A percentile compares a stretch with the other conserved stretches of the same genome.
These are phyloP conservation scores for Dendrobium huoshanense DNA, from an alignment of 106 monocot species.

Conservation along the genomic window DNA sequence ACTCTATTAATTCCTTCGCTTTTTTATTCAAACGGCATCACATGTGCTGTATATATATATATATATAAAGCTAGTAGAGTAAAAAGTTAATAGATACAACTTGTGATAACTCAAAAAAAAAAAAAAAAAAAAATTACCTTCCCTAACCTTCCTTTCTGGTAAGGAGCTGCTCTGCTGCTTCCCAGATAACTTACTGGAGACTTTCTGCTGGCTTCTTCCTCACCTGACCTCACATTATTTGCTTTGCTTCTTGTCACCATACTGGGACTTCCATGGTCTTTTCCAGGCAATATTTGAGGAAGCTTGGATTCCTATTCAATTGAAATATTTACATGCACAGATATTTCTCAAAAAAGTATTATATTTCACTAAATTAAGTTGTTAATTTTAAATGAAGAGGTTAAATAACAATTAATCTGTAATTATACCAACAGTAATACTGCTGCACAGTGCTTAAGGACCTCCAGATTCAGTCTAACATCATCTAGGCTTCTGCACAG, in stretches of 20 bases:
- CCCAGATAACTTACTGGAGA: conserved; percentile 25
- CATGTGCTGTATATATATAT: no score
- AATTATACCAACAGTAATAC: conserved; percentile 58
- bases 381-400: no score
- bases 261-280: conserved; percentile 10
- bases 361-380: no score
- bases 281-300: conserved; percentile 39
- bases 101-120: no score
- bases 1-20: no score
- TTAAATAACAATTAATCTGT: no score
- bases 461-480: conserved; percentile 90
- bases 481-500: conserved; percentile 76
- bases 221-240: conserved; percentile 27
- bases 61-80: no score
- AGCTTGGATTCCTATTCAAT: conserved; percentile 63
- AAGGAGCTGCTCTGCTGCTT: conserved; percentile 32
- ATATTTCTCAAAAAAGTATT: no score
- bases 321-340: no score
- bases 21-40: no score
- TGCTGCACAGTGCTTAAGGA: conserved; percentile 86
- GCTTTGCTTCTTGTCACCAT: conserved; percentile 71
- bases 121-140: no score
- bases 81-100: no score
- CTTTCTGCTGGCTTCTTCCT: conserved; percentile 45
- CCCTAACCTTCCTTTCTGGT: conserved; percentile 28